phyloP scores from a whole-genome alignment of 140 eudicot species.

The Bidens hawaiensis region DNA sequence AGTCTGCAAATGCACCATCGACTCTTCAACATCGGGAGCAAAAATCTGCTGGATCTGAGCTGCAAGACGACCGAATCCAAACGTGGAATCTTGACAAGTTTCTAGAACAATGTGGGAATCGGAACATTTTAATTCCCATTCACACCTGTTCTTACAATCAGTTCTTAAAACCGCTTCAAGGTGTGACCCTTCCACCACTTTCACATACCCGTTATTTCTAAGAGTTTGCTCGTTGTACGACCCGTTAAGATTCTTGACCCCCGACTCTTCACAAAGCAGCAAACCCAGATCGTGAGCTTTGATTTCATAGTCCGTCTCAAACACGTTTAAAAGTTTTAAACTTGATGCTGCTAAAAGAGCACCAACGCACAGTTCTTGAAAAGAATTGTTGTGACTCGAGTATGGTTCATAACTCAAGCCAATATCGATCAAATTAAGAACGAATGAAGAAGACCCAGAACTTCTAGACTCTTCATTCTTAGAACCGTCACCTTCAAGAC shows the following conservation, averaged over 20 bases:
- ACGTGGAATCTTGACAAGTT: constrained; percentile 81
- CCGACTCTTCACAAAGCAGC: constrained; percentile 55
- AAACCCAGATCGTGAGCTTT: constrained; percentile 73
- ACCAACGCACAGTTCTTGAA: constrained; percentile 37
- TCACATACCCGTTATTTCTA: constrained; percentile 60
- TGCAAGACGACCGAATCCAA: constrained; percentile 64
- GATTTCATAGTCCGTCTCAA: constrained; percentile 45
- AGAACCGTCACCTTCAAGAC: constrained; percentile 21
- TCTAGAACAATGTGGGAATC: constrained; percentile 57
- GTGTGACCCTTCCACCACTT: constrained; percentile 83
- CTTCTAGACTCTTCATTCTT: constrained; percentile 25
- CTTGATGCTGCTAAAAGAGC: constrained; percentile 84
- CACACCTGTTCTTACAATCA: constrained; percentile 45
- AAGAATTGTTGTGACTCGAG: constrained; percentile 25
- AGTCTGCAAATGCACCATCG: constrained; percentile 73
- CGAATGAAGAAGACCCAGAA: constrained; percentile 57
- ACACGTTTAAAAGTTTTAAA: constrained; percentile 51
- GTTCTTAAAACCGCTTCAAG: constrained; percentile 59
- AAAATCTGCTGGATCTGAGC: constrained; percentile 80
- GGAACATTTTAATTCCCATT: constrained; percentile 82
- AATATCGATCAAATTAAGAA: constrained; percentile 66
- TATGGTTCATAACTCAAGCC: constrained; percentile 92
- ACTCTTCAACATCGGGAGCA: constrained; percentile 88
- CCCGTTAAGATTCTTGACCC: constrained; percentile 27
- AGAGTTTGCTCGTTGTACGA: constrained; percentile 54